Evolutionary conservation across 768 basidiomycete genomes (phyloP).

Genomic region (Calocera viscosa): DNA sequence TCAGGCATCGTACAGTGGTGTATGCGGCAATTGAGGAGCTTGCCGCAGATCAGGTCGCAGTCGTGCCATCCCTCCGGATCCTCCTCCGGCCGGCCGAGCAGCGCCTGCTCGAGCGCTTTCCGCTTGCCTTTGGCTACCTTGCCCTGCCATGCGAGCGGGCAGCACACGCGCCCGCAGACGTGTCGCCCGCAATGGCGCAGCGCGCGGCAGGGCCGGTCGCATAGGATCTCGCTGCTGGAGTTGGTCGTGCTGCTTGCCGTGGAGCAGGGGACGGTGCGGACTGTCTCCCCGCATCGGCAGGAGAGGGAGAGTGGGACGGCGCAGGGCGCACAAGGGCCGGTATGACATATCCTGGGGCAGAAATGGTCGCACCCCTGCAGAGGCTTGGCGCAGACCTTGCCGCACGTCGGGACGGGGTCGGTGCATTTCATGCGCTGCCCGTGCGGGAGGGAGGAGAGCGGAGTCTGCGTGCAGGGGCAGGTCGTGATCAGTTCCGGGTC

Average conservation of each 20-base stretch:
- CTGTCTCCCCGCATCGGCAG: slow-evolving; percentile 76
- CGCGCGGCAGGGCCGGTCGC: slow-evolving; percentile 66
- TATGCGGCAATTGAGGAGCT: slow-evolving; percentile 36
- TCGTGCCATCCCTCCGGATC: slow-evolving; percentile 63
- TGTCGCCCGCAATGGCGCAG: slow-evolving; percentile 77
- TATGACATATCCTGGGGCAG: slow-evolving; percentile 62
- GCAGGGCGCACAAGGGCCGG: slow-evolving; percentile 72
- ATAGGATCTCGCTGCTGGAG: slow-evolving; percentile 47
- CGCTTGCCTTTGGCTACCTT: slow-evolving; percentile 44
- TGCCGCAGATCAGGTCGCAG: slow-evolving; percentile 72
- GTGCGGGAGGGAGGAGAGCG: slow-evolving; percentile 30
- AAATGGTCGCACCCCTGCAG: slow-evolving; percentile 57
- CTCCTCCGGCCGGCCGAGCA: slow-evolving; percentile 33
- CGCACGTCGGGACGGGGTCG: slow-evolving; percentile 72
- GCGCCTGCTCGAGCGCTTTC: slow-evolving; percentile 37
- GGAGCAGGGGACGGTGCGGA: slow-evolving; percentile 42
- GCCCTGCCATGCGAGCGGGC: slow-evolving; percentile 57
- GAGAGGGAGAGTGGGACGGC: slow-evolving; percentile 51
- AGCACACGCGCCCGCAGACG: slow-evolving; percentile 73
- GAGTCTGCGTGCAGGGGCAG: slow-evolving; percentile 72
- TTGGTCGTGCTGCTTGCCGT: slow-evolving; percentile 24
- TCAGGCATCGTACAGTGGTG: slow-evolving; percentile 57
- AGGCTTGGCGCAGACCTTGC: slow-evolving; percentile 49
- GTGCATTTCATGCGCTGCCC: slow-evolving; percentile 39
- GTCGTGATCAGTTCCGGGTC: slow-evolving; percentile 54